A percentile compares a stretch with the other conserved stretches of the same genome.
Conservation (phyloP, 345 rosid genomes). For the Raphanus raphanistrum region DNA sequence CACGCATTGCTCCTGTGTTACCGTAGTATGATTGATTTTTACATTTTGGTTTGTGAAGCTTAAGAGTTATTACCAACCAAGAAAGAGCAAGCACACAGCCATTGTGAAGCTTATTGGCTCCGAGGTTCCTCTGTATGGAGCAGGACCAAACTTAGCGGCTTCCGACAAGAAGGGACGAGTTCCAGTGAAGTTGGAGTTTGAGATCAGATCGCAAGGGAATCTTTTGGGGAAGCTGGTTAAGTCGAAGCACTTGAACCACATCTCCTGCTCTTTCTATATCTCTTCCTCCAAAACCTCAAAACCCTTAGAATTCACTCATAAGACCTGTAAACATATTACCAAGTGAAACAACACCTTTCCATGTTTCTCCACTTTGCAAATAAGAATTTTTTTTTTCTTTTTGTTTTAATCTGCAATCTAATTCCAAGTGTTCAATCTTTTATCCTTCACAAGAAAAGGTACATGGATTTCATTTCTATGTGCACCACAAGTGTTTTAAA, state of each 20-base stretch:
- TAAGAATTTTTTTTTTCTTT: neutral
- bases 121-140: constrained; percentile 76
- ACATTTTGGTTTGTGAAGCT: constrained; percentile 40
- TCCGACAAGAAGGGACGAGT: constrained; percentile 47
- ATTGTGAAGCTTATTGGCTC: constrained; percentile 50
- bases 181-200: constrained; percentile 64
- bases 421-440: constrained; percentile 5
- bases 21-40: neutral
- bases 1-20: neutral
- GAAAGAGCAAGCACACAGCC: constrained; percentile 61
- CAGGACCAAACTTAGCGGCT: constrained; percentile 54
- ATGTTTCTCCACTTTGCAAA: constrained; percentile 5
- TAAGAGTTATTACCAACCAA: constrained; percentile 72
- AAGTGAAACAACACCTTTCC: constrained; percentile 23
- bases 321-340: constrained; percentile 40
- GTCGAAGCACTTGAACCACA: constrained; percentile 50
- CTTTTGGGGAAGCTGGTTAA: constrained; percentile 79
- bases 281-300: constrained; percentile 47
- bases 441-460: neutral
- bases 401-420: neutral
- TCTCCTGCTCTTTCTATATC: constrained; percentile 60
- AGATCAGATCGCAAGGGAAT: constrained; percentile 59
- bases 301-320: constrained; percentile 50
- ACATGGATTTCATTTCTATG: constrained; percentile 3
- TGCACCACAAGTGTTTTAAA: constrained; percentile 14